Percentiles rank a stretch among this genome's conserved stretches.
phyloP scores from a whole-genome alignment of 805 yeast species.

The Phaffomyces thermotolerans region DNA sequence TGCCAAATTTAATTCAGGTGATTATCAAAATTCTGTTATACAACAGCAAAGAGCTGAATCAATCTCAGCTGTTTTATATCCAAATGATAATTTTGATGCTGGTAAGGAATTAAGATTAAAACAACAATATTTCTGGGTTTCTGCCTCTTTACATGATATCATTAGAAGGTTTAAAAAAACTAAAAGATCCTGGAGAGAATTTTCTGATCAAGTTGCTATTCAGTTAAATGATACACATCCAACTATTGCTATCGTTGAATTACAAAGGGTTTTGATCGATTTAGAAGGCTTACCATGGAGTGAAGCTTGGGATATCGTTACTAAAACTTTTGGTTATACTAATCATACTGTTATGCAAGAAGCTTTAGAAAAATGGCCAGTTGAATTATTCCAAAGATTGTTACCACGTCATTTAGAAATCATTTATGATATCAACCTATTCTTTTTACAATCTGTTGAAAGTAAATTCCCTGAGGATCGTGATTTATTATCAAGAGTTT shows the following conservation, averaged over 20 bases:
- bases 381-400: slow-evolving; percentile 66
- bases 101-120: slow-evolving; percentile 90
- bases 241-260: slow-evolving; percentile 82
- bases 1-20: slow-evolving; percentile 85
- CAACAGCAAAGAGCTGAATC: slow-evolving; percentile 88
- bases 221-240: slow-evolving; percentile 96
- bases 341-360: slow-evolving; percentile 94
- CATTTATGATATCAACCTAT: slow-evolving; percentile 76
- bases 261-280: slow-evolving; percentile 81
- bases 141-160: slow-evolving; percentile 88
- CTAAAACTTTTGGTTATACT: slow-evolving; percentile 80
- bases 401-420: slow-evolving; percentile 90
- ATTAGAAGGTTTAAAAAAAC: slow-evolving; percentile 82
- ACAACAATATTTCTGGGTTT: slow-evolving; percentile 96
- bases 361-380: slow-evolving; percentile 95
- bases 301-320: slow-evolving; percentile 79
- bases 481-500: slow-evolving; percentile 56
- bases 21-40: slow-evolving; percentile 74
- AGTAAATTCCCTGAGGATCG: slow-evolving; percentile 68
- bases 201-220: slow-evolving; percentile 81
- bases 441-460: slow-evolving; percentile 71
- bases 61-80: slow-evolving; percentile 86
- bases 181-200: slow-evolving; percentile 69
- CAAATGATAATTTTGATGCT: slow-evolving; percentile 85
- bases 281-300: slow-evolving; percentile 77